Evolutionary conservation across 345 rosid genomes (phyloP), one percentile per base, ranked within the genome.

Genomic region (Heritiera fomes): DNA sequence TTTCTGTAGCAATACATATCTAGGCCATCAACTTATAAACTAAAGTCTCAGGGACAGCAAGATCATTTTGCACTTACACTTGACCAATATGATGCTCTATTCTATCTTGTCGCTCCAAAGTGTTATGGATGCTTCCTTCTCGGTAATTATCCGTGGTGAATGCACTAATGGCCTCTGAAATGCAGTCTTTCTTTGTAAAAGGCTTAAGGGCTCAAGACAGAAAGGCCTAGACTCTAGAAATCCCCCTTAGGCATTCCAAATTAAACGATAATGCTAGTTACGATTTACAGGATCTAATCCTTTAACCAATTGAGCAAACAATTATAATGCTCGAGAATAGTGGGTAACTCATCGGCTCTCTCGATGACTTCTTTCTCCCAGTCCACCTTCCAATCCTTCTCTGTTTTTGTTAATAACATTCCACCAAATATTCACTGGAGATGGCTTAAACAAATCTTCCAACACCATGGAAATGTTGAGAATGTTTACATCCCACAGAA

Each of bases 91-190:
- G 84, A 82, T 15, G 86, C 83, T 58, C 78, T 11, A 84, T 65
- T 64, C 78, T 80, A 64, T 84, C 87, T 32, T 65, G 75, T 10
- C 81, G 78, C 83, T 78, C 85, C 84, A 87, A 77, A 15, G 89
- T 87, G 49, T 87, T 87, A 46, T 43, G 79, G 61, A 87, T 63
- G 59, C 81, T 82, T 52, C 84, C 89, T 18, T 76, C 82, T 0
- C 87, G 89, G 73, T 80, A 80, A 77, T 87, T 82, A 77, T 87
- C 89, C 0, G 89, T 84, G 78, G 87, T 87, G 9, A 87, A 84
- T 63, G 89, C 87, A 77, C 82, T 18, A 40, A 87, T 80, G 58
- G 86, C 86, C 40, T 75, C 80, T 45, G 82, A 75, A 65, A 87
- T 73, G 80, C 85, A 84, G 53, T 76, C 80, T 30, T 76, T 80